Conservation (phyloP, 1,284 basidiomycete genomes). For the Cryptococcus amylolentus region DNA sequence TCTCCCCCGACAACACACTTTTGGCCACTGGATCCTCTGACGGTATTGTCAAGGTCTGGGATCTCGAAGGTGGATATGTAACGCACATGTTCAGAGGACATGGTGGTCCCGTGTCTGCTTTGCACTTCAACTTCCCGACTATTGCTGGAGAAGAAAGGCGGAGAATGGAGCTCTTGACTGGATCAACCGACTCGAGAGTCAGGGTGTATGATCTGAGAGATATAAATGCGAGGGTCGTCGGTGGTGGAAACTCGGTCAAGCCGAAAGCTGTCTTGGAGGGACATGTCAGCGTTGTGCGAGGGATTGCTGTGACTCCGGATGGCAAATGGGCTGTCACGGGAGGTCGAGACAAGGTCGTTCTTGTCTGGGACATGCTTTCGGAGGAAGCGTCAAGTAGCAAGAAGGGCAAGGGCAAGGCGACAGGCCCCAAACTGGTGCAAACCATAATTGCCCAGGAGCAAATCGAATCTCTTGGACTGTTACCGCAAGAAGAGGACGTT, state of each 20-base stretch:
- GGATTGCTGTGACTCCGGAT: conserved; percentile 75
- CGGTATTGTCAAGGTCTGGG: conserved; percentile 96
- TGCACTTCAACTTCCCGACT: conserved; percentile 69
- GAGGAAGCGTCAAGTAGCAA: conserved; percentile 30
- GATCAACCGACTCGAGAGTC: conserved; percentile 80
- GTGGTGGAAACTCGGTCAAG: conserved; percentile 55
- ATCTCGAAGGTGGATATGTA: conserved; percentile 77
- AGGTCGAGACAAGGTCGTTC: conserved; percentile 82
- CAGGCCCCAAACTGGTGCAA: conserved; percentile 63
- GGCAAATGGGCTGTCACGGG: conserved; percentile 83
- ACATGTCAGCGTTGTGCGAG: conserved; percentile 85
- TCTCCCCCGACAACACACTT: conserved; percentile 83
- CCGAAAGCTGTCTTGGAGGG: conserved; percentile 79
- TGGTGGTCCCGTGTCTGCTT: conserved; percentile 88
- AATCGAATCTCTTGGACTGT: conserved; percentile 74
- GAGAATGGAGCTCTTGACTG: conserved; percentile 79
- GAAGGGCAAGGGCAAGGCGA: conserved; percentile 57
- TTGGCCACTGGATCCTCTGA: conserved; percentile 94
- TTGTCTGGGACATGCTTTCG: conserved; percentile 75
- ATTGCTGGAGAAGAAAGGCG: conserved; percentile 24
- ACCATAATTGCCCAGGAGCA: conserved; percentile 84
- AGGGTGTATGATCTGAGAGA: conserved; percentile 83
- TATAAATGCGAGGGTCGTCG: conserved; percentile 56
- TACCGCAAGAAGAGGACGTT: conserved; percentile 51
- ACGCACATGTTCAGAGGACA: conserved; percentile 97